These are phyloP conservation scores for Apiospora aurea DNA, from an alignment of 2,329 filamentous ascomycete species.

Conservation along the genomic window DNA sequence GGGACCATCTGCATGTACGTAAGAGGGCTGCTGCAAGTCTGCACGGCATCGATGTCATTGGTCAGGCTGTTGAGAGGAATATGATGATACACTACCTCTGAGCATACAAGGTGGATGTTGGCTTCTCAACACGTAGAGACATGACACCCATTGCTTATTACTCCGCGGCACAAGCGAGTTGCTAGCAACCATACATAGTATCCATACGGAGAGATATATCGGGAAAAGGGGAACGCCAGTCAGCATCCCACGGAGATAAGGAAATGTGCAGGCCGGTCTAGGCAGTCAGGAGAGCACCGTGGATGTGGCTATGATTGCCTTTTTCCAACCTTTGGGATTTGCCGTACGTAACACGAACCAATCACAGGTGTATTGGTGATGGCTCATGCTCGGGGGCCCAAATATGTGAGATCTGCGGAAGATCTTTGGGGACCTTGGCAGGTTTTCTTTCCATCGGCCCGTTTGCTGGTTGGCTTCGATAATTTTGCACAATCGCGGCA, in stretches of 20 bases:
- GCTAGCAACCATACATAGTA: background rate
- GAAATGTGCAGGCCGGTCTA: background rate
- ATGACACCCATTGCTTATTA: too few species aligned
- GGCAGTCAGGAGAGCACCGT: background rate
- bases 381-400: background rate
- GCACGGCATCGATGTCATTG: too few species aligned
- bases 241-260: background rate
- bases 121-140: too few species aligned
- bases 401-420: slow-evolving; percentile 15
- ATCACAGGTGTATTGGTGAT: background rate
- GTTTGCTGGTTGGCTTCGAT: background rate
- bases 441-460: background rate
- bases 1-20: too few species aligned
- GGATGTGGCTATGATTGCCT: background rate
- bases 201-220: background rate
- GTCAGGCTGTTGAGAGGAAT: too few species aligned
- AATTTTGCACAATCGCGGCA: background rate
- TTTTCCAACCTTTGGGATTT: too few species aligned
- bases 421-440: background rate
- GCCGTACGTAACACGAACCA: background rate
- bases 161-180: background rate
- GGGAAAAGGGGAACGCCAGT: background rate
- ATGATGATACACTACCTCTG: too few species aligned
- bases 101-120: too few species aligned
- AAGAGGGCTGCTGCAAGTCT: too few species aligned